Percentiles rank a stretch among this genome's conserved stretches.
These are phyloP conservation scores for Colletotrichum coccodes DNA, from an alignment of 2,329 filamentous ascomycete species.

Conservation along the genomic window DNA sequence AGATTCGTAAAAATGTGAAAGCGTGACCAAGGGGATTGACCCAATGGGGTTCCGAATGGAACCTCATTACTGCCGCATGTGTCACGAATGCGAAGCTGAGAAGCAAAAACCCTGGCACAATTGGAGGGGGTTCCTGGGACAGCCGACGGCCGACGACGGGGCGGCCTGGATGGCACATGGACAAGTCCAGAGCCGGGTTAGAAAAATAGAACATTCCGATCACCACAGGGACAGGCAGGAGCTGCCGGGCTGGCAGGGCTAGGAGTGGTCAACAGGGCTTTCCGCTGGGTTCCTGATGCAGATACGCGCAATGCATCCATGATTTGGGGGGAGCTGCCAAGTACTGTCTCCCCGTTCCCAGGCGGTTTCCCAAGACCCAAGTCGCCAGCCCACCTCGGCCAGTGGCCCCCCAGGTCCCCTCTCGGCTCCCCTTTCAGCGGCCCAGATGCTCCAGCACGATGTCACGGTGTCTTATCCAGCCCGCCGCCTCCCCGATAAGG, in stretches of 20 bases:
- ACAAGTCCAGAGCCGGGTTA: constrained; percentile 10
- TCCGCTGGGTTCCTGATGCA: constrained; percentile 25
- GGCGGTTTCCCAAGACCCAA: constrained; percentile 12
- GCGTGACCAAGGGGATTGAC: background rate
- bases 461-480: constrained; percentile 20
- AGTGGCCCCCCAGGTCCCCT: background rate
- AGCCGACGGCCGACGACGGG: background rate
- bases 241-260: background rate
- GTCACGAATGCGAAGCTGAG: constrained; percentile 25
- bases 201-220: constrained; percentile 31
- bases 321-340: constrained; percentile 18
- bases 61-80: constrained; percentile 9
- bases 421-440: constrained; percentile 7
- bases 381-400: background rate
- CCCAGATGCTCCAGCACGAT: constrained; percentile 6
- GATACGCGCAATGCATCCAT: constrained; percentile 31
- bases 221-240: constrained; percentile 30
- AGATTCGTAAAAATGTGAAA: constrained; percentile 13
- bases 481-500: constrained; percentile 29
- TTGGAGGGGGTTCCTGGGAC: background rate
- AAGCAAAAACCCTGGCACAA: background rate
- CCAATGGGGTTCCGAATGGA: background rate
- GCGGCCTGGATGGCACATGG: background rate
- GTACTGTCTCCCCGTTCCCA: constrained; percentile 12
- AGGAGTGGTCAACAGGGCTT: constrained; percentile 1